phyloP scores from a whole-genome alignment of 106 monocot genomes.

The Posidonia australis region DNA sequence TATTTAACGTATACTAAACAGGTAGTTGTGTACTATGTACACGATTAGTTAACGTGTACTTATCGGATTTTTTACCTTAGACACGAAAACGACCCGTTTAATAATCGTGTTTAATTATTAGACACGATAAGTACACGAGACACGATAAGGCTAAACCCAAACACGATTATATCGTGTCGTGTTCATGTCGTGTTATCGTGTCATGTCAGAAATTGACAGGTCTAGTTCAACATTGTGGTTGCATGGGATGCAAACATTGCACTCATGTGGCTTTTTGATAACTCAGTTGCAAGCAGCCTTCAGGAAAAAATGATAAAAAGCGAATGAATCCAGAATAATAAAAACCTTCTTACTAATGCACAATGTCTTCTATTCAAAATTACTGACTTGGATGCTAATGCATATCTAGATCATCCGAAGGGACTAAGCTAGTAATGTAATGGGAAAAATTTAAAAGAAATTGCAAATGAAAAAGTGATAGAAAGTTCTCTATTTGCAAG shows the following conservation, averaged over 20 bases:
- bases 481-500: slow-evolving; percentile 25
- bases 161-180: too few relatives aligned
- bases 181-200: too few relatives aligned
- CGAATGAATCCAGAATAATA: background rate
- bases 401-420: background rate
- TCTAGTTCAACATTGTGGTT: slow-evolving; percentile 71
- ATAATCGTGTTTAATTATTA: too few relatives aligned
- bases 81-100: too few relatives aligned
- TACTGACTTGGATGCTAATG: background rate
- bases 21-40: too few relatives aligned
- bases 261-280: slow-evolving; percentile 46
- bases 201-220: too few relatives aligned
- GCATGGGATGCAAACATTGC: slow-evolving; percentile 88
- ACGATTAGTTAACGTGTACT: too few relatives aligned
- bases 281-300: slow-evolving; percentile 32
- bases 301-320: slow-evolving; percentile 7
- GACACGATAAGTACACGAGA: too few relatives aligned
- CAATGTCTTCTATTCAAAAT: background rate
- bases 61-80: too few relatives aligned
- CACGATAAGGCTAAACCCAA: too few relatives aligned
- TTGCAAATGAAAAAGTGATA: background rate
- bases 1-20: too few relatives aligned
- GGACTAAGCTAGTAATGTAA: background rate
- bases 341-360: background rate
- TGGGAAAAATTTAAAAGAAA: slow-evolving; percentile 2